Conservation (phyloP, 225 moss, liverwort and hornwort species). For the Rhytidiadelphus loreus region DNA sequence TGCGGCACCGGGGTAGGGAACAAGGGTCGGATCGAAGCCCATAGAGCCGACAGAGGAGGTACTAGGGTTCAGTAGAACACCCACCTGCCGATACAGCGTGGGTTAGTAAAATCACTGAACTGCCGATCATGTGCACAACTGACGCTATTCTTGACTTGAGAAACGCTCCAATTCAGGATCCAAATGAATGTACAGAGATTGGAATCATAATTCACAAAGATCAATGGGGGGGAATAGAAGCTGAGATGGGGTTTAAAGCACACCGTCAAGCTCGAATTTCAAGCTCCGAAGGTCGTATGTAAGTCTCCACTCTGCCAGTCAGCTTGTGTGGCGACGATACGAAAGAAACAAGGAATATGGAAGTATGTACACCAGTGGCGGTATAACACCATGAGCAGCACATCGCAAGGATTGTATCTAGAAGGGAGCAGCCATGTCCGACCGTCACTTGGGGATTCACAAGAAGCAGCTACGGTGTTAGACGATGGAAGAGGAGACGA, state of each 20-base stretch:
- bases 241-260: neutral
- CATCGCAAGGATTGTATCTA: constrained; percentile 44
- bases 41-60: neutral
- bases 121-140: neutral
- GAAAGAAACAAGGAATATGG: constrained; percentile 13
- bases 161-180: neutral
- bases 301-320: neutral
- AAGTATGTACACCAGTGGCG: constrained; percentile 6
- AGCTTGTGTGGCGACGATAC: neutral
- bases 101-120: neutral
- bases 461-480: constrained; percentile 3
- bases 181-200: neutral
- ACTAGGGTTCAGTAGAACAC: neutral
- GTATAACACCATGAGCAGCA: constrained; percentile 41
- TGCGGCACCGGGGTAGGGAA: neutral
- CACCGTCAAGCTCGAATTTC: neutral
- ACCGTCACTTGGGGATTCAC: constrained; percentile 19
- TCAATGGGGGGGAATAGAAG: neutral
- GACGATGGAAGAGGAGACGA: constrained; percentile 29
- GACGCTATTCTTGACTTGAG: neutral
- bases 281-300: neutral
- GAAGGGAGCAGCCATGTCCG: constrained; percentile 46
- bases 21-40: neutral
- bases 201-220: neutral
- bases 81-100: neutral